phyloP scores from a whole-genome alignment of 2,329 filamentous ascomycete genomes.

The Colletotrichum falcatum region DNA sequence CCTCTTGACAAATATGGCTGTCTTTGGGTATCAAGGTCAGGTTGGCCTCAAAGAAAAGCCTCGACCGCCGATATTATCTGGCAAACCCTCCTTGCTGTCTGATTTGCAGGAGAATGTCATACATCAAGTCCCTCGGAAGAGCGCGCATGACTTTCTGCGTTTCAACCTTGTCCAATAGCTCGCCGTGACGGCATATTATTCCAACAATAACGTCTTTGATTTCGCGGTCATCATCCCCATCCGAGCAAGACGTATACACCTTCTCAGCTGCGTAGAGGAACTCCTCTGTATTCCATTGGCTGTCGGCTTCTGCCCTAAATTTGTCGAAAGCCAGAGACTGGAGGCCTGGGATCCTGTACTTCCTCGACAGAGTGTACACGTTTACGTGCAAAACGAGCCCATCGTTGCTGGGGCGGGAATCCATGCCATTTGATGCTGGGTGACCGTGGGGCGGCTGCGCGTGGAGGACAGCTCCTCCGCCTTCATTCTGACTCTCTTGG shows the following conservation, averaged over 20 bases:
- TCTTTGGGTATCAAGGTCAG: neutral
- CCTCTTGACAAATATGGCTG: neutral
- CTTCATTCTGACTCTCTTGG: slow-evolving; percentile 19
- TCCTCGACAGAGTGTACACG: slow-evolving; percentile 26
- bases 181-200: slow-evolving; percentile 27
- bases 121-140: slow-evolving; percentile 30
- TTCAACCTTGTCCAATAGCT: slow-evolving; percentile 26
- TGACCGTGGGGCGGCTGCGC: neutral
- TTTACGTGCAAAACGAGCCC: slow-evolving; percentile 28
- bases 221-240: slow-evolving; percentile 18
- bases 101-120: slow-evolving; percentile 23
- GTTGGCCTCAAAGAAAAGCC: too few species aligned
- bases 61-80: neutral
- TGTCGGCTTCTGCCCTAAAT: slow-evolving; percentile 24
- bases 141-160: slow-evolving; percentile 28
- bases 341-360: slow-evolving; percentile 21
- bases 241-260: slow-evolving; percentile 18
- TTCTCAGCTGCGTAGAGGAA: slow-evolving; percentile 28
- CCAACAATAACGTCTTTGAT: slow-evolving; percentile 32
- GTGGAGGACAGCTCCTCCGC: neutral
- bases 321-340: slow-evolving; percentile 13
- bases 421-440: neutral
- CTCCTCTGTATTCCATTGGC: slow-evolving; percentile 32
- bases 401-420: neutral
- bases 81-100: slow-evolving; percentile 23